These are phyloP conservation scores for Colletotrichum acutatum DNA, from an alignment of 2,329 filamentous ascomycete genomes.

Conservation along the genomic window DNA sequence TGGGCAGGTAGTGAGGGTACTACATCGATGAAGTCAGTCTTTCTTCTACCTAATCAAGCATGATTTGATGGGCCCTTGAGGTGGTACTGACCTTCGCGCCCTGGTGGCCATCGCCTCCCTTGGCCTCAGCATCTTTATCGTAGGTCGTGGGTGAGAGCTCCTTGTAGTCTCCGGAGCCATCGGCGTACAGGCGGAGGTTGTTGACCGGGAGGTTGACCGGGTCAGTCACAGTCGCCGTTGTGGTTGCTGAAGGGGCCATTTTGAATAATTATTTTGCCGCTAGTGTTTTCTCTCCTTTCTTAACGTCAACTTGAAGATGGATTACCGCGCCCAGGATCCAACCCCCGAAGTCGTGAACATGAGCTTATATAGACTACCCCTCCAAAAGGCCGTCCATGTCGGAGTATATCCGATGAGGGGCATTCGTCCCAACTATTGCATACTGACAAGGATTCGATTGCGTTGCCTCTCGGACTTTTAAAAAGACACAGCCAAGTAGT, in stretches of 20 bases:
- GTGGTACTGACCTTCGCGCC: conserved; percentile 35
- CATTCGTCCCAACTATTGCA: conserved; percentile 24
- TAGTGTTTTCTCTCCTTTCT: not conserved
- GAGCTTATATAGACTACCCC: conserved; percentile 29
- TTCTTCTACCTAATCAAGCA: not conserved
- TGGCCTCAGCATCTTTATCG: conserved; percentile 42
- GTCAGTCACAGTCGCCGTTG: conserved; percentile 42
- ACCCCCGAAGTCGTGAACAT: not conserved
- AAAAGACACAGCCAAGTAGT: not conserved
- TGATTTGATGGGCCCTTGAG: too few species aligned
- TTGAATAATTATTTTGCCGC: not conserved
- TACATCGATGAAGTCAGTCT: conserved; percentile 3
- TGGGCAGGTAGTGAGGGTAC: conserved; percentile 63
- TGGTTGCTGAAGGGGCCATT: conserved; percentile 49
- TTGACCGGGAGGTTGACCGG: conserved; percentile 33
- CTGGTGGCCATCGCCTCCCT: conserved; percentile 37
- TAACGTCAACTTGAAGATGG: not conserved
- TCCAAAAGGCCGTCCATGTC: not conserved
- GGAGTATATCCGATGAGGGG: conserved; percentile 26
- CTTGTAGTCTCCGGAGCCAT: conserved; percentile 43
- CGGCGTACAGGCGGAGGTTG: conserved; percentile 49
- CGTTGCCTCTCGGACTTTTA: conserved; percentile 37
- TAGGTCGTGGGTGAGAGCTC: conserved; percentile 40
- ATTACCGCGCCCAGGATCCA: not conserved
- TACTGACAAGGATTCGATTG: conserved; percentile 65